Conservation (phyloP, 768 basidiomycete species). For the Pleurotus citrinopileatus region DNA sequence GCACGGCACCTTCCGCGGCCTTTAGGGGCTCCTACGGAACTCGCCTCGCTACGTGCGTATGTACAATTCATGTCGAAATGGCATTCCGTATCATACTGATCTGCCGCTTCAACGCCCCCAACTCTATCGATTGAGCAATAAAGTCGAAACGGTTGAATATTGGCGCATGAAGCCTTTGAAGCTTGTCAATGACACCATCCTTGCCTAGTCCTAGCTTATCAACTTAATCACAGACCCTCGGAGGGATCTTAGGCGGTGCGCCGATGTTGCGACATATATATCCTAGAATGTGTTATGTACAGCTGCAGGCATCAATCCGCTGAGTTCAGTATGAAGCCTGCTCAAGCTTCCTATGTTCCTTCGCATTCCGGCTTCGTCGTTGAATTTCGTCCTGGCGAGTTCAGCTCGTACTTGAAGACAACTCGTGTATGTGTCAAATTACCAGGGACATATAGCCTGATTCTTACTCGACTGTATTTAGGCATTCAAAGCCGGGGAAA, state of each 20-base stretch:
- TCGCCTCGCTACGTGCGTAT: too few relatives aligned
- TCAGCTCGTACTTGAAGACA: conserved; percentile 33
- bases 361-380: conserved; percentile 35
- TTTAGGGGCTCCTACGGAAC: too few relatives aligned
- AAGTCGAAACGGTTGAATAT: too few relatives aligned
- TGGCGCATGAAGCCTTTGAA: too few relatives aligned
- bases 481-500: conserved; percentile 36
- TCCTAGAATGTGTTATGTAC: conserved; percentile 1
- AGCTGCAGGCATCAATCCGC: background rate
- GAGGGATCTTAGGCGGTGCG: background rate
- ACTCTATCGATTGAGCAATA: too few relatives aligned
- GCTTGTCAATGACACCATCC: too few relatives aligned
- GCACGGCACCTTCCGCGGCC: too few relatives aligned
- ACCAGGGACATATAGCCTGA: background rate
- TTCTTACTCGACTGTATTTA: conserved; percentile 14
- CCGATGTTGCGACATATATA: background rate
- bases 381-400: conserved; percentile 32
- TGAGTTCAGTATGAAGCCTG: conserved; percentile 24
- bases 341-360: conserved; percentile 27
- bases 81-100: too few relatives aligned
- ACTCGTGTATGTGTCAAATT: conserved; percentile 22
- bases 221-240: conserved; percentile 1
- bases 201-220: too few relatives aligned
- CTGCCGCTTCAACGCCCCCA: too few relatives aligned
- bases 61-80: too few relatives aligned